Base-by-base conservation (phyloP, 2,329 filamentous ascomycete genomes). In the Ophioceras dolichostomum region DNA sequence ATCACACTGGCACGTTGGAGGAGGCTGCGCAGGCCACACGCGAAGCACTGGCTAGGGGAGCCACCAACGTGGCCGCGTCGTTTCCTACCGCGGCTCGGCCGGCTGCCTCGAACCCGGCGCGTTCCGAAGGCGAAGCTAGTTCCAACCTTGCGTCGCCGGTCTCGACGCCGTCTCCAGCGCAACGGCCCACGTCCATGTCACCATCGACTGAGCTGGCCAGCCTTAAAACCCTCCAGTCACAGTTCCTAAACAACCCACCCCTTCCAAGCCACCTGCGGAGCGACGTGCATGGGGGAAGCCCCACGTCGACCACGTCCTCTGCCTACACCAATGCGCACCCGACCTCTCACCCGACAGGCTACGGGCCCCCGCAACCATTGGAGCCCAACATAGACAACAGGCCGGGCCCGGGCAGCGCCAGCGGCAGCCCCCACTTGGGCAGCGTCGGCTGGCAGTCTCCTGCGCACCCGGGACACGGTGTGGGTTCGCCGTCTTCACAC, bases 1-100 rank as follows among this genome's bases (percentile, higher is more conserved):
- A 94, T 51, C 91, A 96, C 58, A 93, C 83, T 16, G 91, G 89
- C 30, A 95, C 88, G 0, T 83, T 95, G 13, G 89, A 95, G 57
- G 89, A 96, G 58, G 86, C 89, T 8, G 87, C 87, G 2, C 84
- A 79, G 3, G 85, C 87, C 4, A 94, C 87, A 1, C 87, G 85
- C 24, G 87, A 87, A 30, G 88, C 84, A 36, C 67, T 95, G 46
- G 84, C 87, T 2, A 59, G 62, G 29, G 62, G 60, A 37, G 51
- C 54, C 14, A 51, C 49, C 13, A 64, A 59, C 42, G 59, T 45
- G 14, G 45, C n/a, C n/a, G n/a, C n/a, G n/a, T n/a, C n/a, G n/a
- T n/a, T n/a, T n/a, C n/a, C n/a, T n/a, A n/a, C n/a, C n/a, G n/a
- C 47, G 3, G 35, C 10, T 43, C 57, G 30, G 55, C 59, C 20